phyloP scores from a whole-genome alignment of 306 rosid genomes.

The Vigna radiata region DNA sequence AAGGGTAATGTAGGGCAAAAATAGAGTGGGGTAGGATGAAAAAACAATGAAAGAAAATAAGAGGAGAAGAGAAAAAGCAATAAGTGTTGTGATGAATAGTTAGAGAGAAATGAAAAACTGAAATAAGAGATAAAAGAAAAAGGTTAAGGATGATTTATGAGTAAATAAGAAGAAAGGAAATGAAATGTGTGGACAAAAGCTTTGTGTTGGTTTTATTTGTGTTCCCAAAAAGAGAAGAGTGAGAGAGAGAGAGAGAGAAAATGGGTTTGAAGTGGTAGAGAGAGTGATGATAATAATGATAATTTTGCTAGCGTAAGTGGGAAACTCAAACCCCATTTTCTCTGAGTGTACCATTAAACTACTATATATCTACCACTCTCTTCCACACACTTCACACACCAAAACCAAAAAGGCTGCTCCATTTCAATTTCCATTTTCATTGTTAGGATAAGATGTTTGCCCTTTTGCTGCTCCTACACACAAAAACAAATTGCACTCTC shows the following conservation, averaged over 20 bases:
- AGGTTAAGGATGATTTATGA: no score
- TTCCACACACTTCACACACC: slow-evolving; percentile 4
- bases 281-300: slow-evolving; percentile 10
- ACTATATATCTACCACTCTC: not conserved
- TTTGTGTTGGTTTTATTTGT: slow-evolving; percentile 27
- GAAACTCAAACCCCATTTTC: slow-evolving; percentile 4
- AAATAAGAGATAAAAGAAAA: no score
- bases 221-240: slow-evolving; percentile 15
- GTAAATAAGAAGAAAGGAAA: not conserved
- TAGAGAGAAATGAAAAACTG: no score
- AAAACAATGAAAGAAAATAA: no score
- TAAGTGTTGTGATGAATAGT: no score
- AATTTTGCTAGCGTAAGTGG: slow-evolving; percentile 21
- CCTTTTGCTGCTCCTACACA: not conserved
- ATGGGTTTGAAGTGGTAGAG: not conserved
- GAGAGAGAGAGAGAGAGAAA: slow-evolving; percentile 26
- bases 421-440: not conserved
- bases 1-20: no score
- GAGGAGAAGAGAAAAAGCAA: no score
- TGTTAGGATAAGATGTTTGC: no score
- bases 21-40: no score
- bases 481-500: not conserved
- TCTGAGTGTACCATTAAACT: not conserved
- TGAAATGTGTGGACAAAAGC: not conserved
- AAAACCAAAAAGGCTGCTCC: slow-evolving; percentile 20